Evolutionary conservation across 257 asterid genomes (phyloP).

Genomic region (Solanum pimpinellifolium): DNA sequence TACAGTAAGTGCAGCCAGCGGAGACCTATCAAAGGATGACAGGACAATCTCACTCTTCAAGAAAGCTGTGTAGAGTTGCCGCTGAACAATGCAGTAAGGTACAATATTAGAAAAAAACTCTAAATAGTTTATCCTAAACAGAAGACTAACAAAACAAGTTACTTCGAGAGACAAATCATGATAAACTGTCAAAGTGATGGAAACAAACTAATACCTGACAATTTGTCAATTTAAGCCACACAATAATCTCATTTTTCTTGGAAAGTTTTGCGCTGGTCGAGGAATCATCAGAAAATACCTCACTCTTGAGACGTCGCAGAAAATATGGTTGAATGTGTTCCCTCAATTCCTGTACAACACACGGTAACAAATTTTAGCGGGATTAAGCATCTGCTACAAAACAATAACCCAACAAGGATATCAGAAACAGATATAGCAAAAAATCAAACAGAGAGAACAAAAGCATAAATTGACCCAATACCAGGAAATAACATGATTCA

Average conservation of each 20-base stretch:
- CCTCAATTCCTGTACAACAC: constrained; percentile 48
- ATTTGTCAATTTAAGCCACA: constrained; percentile 76
- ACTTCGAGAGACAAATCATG: neutral
- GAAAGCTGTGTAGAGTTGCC: constrained; percentile 85
- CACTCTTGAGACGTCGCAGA: constrained; percentile 86
- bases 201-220: constrained; percentile 53
- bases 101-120: neutral
- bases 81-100: constrained; percentile 32
- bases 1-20: constrained; percentile 98
- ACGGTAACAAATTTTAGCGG: neutral
- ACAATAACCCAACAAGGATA: neutral
- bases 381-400: neutral
- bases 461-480: neutral
- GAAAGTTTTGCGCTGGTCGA: constrained; percentile 40
- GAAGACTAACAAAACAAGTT: neutral
- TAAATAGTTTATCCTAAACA: neutral
- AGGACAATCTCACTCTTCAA: constrained; percentile 85
- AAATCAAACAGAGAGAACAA: neutral
- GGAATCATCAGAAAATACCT: constrained; percentile 44
- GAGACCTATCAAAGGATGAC: constrained; percentile 89
- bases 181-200: neutral
- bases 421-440: neutral
- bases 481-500: neutral
- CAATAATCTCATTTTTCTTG: constrained; percentile 84
- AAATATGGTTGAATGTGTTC: constrained; percentile 87